phyloP scores from a whole-genome alignment of 2,329 filamentous ascomycete species.

The Cercospora sp. region DNA sequence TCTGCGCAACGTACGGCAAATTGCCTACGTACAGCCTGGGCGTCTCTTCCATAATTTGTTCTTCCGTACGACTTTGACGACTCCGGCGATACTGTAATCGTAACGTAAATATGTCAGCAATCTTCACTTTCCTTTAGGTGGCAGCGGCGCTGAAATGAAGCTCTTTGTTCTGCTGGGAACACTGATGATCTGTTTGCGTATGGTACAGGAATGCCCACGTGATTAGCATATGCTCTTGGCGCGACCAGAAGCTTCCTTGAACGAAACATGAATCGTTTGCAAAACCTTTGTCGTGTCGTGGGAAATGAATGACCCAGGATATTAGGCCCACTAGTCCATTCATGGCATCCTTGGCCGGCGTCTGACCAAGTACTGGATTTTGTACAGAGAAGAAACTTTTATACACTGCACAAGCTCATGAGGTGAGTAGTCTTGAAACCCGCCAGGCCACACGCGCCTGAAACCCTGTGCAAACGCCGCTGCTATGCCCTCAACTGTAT shows the following conservation, averaged over 20 bases:
- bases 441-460: neutral
- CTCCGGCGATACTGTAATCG: too few species aligned
- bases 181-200: neutral
- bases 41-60: neutral
- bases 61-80: too few species aligned
- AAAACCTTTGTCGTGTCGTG: neutral
- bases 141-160: neutral
- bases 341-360: neutral
- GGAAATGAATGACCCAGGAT: neutral
- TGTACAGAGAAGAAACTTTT: neutral
- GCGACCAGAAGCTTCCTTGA: neutral
- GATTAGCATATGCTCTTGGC: neutral
- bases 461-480: constrained; percentile 2
- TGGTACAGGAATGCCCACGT: neutral
- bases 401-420: constrained; percentile 6
- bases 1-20: neutral
- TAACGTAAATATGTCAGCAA: too few species aligned
- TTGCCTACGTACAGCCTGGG: neutral
- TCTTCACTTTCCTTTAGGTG: neutral
- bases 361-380: neutral
- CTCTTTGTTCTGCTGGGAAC: neutral
- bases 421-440: neutral
- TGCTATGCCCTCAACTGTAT: constrained; percentile 1
- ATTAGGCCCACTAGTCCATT: neutral
- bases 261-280: neutral